Base-by-base conservation (phyloP, 1,284 basidiomycete genomes). In the Papiliotrema laurentii region DNA sequence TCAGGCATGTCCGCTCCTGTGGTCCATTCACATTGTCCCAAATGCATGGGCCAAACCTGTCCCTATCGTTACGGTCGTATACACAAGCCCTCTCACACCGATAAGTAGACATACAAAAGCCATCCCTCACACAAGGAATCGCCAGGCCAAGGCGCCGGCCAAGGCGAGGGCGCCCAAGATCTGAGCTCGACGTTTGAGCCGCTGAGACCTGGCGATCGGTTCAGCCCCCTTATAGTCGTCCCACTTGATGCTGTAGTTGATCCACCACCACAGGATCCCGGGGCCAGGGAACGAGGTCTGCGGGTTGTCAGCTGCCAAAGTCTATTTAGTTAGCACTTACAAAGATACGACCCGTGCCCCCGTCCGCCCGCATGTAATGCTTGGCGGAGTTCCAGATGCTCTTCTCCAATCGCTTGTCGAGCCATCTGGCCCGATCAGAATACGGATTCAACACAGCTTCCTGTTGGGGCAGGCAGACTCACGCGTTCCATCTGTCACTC, bases 401-500 rank as follows among this genome's bases (percentile, higher is more conserved):
- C 19, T 50, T 49, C 27, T 54, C 45, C 9, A 61, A 41, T 7
- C 51, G 42, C 16, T 46, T 41, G 41, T 56, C 56, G 41, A 60
- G 47, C 59, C 59, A 60, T 11, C 50, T 55, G 27, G n/a, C n/a
- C n/a, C n/a, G n/a, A n/a, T n/a, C 33, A 18, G 26, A 22, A 28
- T 3, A 14, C 16, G 30, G 7, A 13, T 11, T 14, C 7, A 26
- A 34, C 19, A 36, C 44, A 35, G 39, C 27, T 2, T 19, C 34
- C 18, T 4, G 11, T 13, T 7, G 10, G 4, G 30, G 16, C n/a
- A 3, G 1, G n/a, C n/a, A n/a, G 10, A 60, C 54, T 42, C 38
- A 56, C 45, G 35, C 39, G 22, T 56, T 59, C 49, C 63, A 67
- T 40, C 44, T 38, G 37, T 50, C 45, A 3, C 51, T 56, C 14